phyloP scores from a whole-genome alignment of 768 basidiomycete species.

The Neoboletus brunneissimus region DNA sequence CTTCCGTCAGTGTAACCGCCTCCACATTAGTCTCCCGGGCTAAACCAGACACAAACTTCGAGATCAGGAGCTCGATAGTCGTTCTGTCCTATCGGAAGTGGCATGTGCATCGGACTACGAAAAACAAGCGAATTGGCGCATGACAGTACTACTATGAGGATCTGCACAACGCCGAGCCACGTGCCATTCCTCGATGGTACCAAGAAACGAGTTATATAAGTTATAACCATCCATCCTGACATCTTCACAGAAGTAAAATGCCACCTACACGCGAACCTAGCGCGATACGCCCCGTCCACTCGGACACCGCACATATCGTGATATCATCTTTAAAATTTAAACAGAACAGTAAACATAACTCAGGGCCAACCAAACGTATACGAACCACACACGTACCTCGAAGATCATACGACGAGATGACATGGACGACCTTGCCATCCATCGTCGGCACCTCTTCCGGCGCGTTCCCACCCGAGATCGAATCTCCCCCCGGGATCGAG shows the following conservation, averaged over 20 bases:
- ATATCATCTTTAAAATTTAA: slow-evolving; percentile 41
- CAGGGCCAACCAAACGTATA: neutral
- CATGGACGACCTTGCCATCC: slow-evolving; percentile 13
- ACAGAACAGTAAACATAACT: neutral
- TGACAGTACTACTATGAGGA: neutral
- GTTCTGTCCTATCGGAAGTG: no score
- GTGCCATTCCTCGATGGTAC: neutral
- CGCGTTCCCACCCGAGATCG: neutral
- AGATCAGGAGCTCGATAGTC: no score
- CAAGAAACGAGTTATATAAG: neutral
- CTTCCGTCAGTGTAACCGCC: no score
- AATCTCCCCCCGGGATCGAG: neutral
- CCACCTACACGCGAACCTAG: slow-evolving; percentile 41
- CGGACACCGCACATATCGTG: slow-evolving; percentile 44
- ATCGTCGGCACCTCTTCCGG: slow-evolving; percentile 1
- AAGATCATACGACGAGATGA: slow-evolving; percentile 28
- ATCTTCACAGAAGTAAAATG: slow-evolving; percentile 17
- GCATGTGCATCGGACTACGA: no score
- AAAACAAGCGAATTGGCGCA: no score
- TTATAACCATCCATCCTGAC: neutral
- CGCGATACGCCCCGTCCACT: slow-evolving; percentile 42
- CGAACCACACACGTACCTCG: slow-evolving; percentile 21
- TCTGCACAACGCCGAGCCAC: neutral
- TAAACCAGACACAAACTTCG: no score
- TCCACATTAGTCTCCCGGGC: no score